A percentile compares a stretch with the other conserved stretches of the same genome.
These are phyloP conservation scores for Starmerella sp. DNA, from an alignment of 805 yeast species.

Conservation along the genomic window DNA sequence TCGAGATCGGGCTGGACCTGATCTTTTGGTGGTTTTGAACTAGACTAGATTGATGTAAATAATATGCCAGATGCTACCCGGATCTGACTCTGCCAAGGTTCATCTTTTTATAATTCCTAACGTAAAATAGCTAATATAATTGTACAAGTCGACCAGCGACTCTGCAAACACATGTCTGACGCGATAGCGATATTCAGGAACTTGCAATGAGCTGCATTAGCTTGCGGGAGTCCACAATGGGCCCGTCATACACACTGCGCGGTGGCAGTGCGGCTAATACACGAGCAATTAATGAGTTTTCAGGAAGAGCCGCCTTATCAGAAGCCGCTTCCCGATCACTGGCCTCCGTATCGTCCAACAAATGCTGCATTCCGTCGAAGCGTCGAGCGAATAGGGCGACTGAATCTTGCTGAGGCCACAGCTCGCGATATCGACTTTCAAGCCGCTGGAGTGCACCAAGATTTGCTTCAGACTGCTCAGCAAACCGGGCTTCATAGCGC, in stretches of 20 bases:
- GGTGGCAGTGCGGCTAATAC: constrained; percentile 19
- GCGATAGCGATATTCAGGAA: background rate
- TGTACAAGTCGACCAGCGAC: background rate
- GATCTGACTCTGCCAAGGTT: too few species aligned
- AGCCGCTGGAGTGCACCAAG: constrained; percentile 46
- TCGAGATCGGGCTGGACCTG: background rate
- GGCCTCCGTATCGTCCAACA: background rate
- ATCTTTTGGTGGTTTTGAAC: too few species aligned
- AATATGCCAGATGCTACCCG: too few species aligned
- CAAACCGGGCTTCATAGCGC: constrained; percentile 51
- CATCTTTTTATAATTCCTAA: too few species aligned
- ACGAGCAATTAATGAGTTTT: constrained; percentile 1
- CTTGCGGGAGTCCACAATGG: constrained; percentile 12
- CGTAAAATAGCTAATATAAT: background rate
- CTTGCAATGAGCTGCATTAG: constrained; percentile 15
- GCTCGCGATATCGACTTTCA: constrained; percentile 56
- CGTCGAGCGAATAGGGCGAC: constrained; percentile 31
- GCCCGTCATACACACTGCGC: constrained; percentile 20
- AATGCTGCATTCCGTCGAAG: constrained; percentile 6
- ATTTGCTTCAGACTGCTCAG: constrained; percentile 43
- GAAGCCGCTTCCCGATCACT: background rate
- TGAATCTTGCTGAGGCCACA: constrained; percentile 38
- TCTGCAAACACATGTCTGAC: background rate
- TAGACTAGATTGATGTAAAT: too few species aligned
- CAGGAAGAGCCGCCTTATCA: background rate